Percentiles rank a stretch among this genome's conserved stretches.
Evolutionary conservation across 768 basidiomycete species (phyloP).

Genomic region (Boletus reticuloceps): DNA sequence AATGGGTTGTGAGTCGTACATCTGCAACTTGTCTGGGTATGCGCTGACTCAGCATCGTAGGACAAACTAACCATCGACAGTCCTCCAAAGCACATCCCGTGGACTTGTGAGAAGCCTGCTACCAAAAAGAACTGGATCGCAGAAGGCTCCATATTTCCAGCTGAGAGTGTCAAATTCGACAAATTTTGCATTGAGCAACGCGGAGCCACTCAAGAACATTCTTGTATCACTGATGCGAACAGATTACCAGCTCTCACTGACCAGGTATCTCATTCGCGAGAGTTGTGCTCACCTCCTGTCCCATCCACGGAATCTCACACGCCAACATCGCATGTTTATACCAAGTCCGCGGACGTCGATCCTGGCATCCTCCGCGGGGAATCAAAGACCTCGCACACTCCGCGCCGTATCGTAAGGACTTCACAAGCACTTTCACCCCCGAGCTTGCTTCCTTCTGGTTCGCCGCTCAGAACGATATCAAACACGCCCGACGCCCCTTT

Average conservation of each 20-base stretch:
- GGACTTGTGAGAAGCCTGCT: conserved; percentile 23
- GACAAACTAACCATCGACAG: conserved; percentile 14
- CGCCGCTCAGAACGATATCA: not conserved
- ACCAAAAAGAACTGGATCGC: conserved; percentile 26
- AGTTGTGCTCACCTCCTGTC: not conserved
- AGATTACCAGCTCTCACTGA: not conserved
- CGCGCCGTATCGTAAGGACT: not conserved
- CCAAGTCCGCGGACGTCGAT: conserved; percentile 9
- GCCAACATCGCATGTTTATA: not conserved
- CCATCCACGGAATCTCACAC: not conserved
- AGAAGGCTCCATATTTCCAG: conserved; percentile 30
- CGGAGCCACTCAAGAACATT: not conserved
- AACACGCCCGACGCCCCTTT: conserved; percentile 24
- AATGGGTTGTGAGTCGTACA: conserved; percentile 33
- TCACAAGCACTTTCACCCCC: not conserved
- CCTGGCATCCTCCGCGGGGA: conserved; percentile 5
- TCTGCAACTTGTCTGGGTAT: not conserved
- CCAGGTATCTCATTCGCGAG: conserved; percentile 1
- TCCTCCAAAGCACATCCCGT: conserved; percentile 31
- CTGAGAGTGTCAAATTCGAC: conserved; percentile 9
- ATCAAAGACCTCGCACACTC: not conserved
- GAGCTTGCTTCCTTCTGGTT: not conserved
- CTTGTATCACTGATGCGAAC: not conserved
- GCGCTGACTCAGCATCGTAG: conserved; percentile 15
- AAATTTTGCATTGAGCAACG: conserved; percentile 3